Evolutionary conservation across 441 rosid genomes (phyloP).

Genomic region (Populus hybrid): DNA sequence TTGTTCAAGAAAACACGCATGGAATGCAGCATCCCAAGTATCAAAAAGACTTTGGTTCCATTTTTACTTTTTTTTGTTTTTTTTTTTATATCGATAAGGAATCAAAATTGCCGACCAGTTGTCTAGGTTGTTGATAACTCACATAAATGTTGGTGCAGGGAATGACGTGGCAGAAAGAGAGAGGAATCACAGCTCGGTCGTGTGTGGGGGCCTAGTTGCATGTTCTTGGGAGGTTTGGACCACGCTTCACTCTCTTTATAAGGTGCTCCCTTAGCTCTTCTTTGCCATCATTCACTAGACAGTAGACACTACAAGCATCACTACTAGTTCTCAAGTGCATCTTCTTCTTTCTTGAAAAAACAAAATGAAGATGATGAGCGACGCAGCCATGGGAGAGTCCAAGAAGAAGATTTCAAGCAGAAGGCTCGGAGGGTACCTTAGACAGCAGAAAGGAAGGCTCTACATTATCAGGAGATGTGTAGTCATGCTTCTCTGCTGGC

Average conservation of each 20-base stretch:
- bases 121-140: slow-evolving; percentile 27
- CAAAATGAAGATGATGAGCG: slow-evolving; percentile 18
- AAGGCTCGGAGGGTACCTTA: slow-evolving; percentile 47
- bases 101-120: slow-evolving; percentile 34
- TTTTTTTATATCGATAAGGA: neutral
- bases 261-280: slow-evolving; percentile 4
- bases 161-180: slow-evolving; percentile 23
- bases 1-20: neutral
- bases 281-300: neutral
- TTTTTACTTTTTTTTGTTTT: too few relatives aligned
- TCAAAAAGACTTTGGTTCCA: neutral
- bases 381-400: slow-evolving; percentile 23
- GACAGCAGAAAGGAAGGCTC: slow-evolving; percentile 47
- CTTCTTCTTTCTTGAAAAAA: neutral
- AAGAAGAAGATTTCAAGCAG: slow-evolving; percentile 46
- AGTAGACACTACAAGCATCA: neutral
- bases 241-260: slow-evolving; percentile 15
- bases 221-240: slow-evolving; percentile 12
- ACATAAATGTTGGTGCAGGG: slow-evolving; percentile 27
- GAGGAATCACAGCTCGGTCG: neutral
- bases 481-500: neutral
- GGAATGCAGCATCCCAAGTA: neutral
- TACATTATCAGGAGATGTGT: slow-evolving; percentile 35
- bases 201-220: slow-evolving; percentile 11
- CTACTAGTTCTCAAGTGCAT: neutral